phyloP scores from a whole-genome alignment of 257 asterid genomes.

The Catharanthus roseus region DNA sequence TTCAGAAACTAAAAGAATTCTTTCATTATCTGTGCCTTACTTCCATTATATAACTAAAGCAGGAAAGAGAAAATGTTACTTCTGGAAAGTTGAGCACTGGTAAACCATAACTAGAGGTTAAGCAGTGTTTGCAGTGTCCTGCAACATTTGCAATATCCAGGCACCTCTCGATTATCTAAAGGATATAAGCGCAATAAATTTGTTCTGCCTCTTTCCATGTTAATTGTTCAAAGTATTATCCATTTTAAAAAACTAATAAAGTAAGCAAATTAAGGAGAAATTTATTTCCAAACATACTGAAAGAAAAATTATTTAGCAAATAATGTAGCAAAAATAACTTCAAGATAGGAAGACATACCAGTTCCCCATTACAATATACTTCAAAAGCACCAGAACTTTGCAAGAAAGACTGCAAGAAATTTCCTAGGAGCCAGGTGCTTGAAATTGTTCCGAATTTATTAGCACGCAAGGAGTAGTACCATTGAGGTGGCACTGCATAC shows the following conservation, averaged over 20 bases:
- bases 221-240: not conserved
- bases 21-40: not conserved
- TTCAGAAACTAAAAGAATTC: not conserved
- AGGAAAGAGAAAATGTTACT: not conserved
- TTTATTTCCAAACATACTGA: not conserved
- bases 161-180: not conserved
- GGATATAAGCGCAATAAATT: not conserved
- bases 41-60: not conserved
- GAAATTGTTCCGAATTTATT: slow-evolving; percentile 89
- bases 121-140: not conserved
- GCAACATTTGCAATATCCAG: not conserved
- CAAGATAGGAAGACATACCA: slow-evolving; percentile 43
- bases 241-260: not conserved
- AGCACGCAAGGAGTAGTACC: slow-evolving; percentile 74
- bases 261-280: not conserved
- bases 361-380: slow-evolving; percentile 75
- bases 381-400: slow-evolving; percentile 92
- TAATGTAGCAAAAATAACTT: slow-evolving; percentile 5
- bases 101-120: not conserved
- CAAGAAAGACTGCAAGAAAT: slow-evolving; percentile 75
- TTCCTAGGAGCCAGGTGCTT: slow-evolving; percentile 86
- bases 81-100: not conserved
- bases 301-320: not conserved
- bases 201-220: not conserved
- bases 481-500: slow-evolving; percentile 70